A percentile compares a stretch with the other conserved stretches of the same genome.
Evolutionary conservation across 805 yeast genomes (phyloP).

Genomic region (Kodamaea restingae): DNA sequence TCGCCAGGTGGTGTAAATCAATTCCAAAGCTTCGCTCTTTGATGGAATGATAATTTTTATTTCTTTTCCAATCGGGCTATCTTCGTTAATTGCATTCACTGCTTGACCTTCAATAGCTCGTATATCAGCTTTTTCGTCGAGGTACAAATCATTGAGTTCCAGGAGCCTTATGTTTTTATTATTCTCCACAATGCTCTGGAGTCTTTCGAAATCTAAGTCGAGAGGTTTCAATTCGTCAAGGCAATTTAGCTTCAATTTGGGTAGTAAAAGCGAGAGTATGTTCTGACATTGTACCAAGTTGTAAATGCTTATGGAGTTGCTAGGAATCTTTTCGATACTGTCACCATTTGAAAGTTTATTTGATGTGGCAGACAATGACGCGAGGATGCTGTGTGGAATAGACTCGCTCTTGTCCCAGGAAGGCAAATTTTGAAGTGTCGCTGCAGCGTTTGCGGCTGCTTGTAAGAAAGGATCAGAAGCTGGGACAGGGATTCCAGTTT

Average conservation of each 20-base stretch:
- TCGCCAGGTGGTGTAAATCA: conserved; percentile 76
- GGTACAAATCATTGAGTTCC: conserved; percentile 16
- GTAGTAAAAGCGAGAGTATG: conserved; percentile 31
- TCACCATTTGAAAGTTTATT: neutral
- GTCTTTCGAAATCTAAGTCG: conserved; percentile 31
- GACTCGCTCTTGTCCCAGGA: conserved; percentile 6
- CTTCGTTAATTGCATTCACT: conserved; percentile 16
- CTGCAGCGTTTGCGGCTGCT: conserved; percentile 13
- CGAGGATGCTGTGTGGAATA: conserved; percentile 6
- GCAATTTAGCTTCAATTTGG: conserved; percentile 31
- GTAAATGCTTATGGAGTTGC: conserved; percentile 11
- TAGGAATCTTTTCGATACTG: neutral
- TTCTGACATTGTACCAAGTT: conserved; percentile 30
- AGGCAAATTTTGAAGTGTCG: conserved; percentile 15
- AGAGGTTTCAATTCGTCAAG: conserved; percentile 26
- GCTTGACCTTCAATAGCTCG: neutral
- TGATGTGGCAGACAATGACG: conserved; percentile 3
- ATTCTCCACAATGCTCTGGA: conserved; percentile 23
- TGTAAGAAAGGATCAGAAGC: conserved; percentile 18
- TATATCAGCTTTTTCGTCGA: neutral
- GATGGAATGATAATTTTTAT: conserved; percentile 71
- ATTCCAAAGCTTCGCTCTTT: conserved; percentile 62
- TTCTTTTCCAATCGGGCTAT: conserved; percentile 35
- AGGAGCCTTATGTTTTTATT: conserved; percentile 23
- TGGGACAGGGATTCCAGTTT: conserved; percentile 27